These are phyloP conservation scores for Hyaloscypha finlandica DNA, from an alignment of 495 filamentous ascomycete species.

Conservation along the genomic window DNA sequence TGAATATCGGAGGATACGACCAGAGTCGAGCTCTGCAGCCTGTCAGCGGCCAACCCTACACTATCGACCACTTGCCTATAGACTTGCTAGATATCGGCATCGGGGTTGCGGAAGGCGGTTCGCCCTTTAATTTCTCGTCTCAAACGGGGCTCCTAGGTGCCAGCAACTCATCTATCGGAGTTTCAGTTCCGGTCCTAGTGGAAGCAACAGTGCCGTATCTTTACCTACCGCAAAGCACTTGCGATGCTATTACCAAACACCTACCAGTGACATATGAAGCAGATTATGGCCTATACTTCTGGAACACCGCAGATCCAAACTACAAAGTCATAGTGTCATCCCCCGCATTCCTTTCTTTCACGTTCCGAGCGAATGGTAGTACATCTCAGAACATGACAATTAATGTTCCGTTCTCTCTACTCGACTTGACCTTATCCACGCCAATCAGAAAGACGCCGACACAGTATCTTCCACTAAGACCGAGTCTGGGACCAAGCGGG, in stretches of 20 bases:
- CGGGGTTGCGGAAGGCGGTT: slow-evolving; percentile 38
- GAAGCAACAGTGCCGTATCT: slow-evolving; percentile 45
- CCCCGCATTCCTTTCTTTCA: slow-evolving; percentile 46
- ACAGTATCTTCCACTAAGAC: slow-evolving; percentile 56
- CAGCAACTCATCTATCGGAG: slow-evolving; percentile 36
- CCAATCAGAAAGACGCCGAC: slow-evolving; percentile 46
- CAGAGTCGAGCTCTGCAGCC: no score
- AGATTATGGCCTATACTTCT: slow-evolving; percentile 42
- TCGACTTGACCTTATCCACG: slow-evolving; percentile 47
- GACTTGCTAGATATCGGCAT: slow-evolving; percentile 41
- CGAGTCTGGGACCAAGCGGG: slow-evolving; percentile 25
- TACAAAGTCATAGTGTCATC: slow-evolving; percentile 42
- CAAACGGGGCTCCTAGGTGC: slow-evolving; percentile 40
- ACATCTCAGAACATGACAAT: slow-evolving; percentile 42
- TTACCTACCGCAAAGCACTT: slow-evolving; percentile 47
- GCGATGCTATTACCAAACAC: slow-evolving; percentile 42
- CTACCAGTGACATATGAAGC: slow-evolving; percentile 45
- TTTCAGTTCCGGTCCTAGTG: slow-evolving; percentile 32
- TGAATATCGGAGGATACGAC: slow-evolving; percentile 51
- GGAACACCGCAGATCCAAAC: slow-evolving; percentile 38
- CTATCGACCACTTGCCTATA: slow-evolving; percentile 13
- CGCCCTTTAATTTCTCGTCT: slow-evolving; percentile 37
- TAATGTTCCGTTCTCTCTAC: slow-evolving; percentile 49
- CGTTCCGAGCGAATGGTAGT: slow-evolving; percentile 36
- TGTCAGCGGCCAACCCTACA: slow-evolving; percentile 18